These are phyloP conservation scores for Fraxinus quadrangulata DNA, from an alignment of 257 asterid genomes.

Conservation along the genomic window DNA sequence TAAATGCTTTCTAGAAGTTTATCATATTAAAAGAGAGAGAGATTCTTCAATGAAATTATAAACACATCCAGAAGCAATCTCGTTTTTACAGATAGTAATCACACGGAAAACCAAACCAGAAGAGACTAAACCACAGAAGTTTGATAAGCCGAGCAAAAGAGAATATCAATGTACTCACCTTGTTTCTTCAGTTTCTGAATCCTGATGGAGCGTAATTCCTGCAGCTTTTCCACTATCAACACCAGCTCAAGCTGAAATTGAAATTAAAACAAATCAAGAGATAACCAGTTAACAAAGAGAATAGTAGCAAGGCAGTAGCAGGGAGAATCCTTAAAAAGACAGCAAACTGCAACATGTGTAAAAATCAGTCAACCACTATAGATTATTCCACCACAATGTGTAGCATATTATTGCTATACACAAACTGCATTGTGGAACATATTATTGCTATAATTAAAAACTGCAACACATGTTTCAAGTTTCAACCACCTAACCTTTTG, in stretches of 20 bases:
- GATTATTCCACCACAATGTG: not conserved
- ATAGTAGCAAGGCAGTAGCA: conserved; percentile 10
- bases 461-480: not conserved
- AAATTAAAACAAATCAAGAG: conserved; percentile 22
- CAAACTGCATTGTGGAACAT: not conserved
- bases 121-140: not conserved
- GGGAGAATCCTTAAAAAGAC: conserved; percentile 7
- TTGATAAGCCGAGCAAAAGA: conserved; percentile 6
- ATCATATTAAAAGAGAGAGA: not conserved
- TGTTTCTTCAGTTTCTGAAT: conserved; percentile 89
- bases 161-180: conserved; percentile 43
- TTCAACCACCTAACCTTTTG: not conserved
- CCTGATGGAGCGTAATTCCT: conserved; percentile 85
- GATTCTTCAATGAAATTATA: not conserved
- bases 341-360: conserved; percentile 12
- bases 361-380: not conserved
- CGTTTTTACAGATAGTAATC: not conserved
- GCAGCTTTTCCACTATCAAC: conserved; percentile 88
- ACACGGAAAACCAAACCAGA: not conserved
- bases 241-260: conserved; percentile 82
- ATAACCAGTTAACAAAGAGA: conserved; percentile 2
- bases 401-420: not conserved
- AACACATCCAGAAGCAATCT: not conserved
- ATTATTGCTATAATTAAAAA: no score
- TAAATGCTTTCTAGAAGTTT: not conserved